phyloP scores from a whole-genome alignment of 2,329 filamentous ascomycete species.

The Emergomyces pasteurianus region DNA sequence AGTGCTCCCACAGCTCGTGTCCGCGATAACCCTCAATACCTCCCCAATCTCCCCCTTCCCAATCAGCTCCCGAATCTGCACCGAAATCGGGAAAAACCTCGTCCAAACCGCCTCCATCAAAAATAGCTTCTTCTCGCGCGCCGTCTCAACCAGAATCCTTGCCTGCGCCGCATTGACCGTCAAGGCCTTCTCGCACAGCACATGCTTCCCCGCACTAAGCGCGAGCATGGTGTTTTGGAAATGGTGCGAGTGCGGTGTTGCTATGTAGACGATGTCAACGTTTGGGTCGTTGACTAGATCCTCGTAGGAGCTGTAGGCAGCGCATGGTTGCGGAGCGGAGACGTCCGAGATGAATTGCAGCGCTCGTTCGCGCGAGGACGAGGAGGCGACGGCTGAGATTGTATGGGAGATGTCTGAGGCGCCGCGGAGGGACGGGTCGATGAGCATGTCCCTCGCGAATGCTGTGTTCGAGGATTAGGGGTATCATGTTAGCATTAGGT shows the following conservation, averaged over 20 bases:
- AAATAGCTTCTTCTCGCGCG: conserved; percentile 60
- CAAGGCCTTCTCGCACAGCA: conserved; percentile 84
- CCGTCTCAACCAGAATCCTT: conserved; percentile 58
- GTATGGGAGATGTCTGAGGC: conserved; percentile 64
- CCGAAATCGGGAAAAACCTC: conserved; percentile 72
- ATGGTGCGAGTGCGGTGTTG: conserved; percentile 84
- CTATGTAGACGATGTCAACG: conserved; percentile 78
- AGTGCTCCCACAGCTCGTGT: conserved; percentile 48
- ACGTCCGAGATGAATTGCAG: conserved; percentile 60
- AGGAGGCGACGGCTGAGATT: conserved; percentile 69
- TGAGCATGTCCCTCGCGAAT: conserved; percentile 67
- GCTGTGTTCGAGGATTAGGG: conserved; percentile 19
- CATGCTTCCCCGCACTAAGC: conserved; percentile 71
- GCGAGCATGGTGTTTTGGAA: conserved; percentile 85
- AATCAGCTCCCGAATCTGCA: conserved; percentile 48
- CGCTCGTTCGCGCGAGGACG: conserved; percentile 57
- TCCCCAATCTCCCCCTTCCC: conserved; percentile 49
- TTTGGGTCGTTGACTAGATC: conserved; percentile 67
- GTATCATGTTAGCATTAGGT: background rate
- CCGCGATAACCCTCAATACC: conserved; percentile 45
- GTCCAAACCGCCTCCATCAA: conserved; percentile 89
- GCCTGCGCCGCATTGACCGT: conserved; percentile 73
- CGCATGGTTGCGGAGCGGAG: conserved; percentile 54
- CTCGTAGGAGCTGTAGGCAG: conserved; percentile 68
- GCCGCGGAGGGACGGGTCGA: conserved; percentile 56